Evolutionary conservation across 148 eudicot species (phyloP).

Genomic region (Euryodendron excelsum): DNA sequence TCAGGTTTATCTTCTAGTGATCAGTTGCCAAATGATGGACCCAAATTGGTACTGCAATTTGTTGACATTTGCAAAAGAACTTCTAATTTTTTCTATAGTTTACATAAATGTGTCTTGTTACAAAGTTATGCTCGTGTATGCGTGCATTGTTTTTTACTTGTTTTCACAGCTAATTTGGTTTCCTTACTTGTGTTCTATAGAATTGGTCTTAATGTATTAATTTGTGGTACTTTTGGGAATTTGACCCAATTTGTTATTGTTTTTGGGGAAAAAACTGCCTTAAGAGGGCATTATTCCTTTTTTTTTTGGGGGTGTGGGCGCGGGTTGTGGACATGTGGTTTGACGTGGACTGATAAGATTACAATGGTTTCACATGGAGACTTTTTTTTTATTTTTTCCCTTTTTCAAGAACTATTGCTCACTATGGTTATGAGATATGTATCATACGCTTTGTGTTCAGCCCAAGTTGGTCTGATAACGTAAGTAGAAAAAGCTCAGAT

Average conservation of each 20-base stretch:
- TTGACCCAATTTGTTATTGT: background rate
- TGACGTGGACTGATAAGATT: too few relatives aligned
- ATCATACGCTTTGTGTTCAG: too few relatives aligned
- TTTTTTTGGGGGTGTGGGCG: too few relatives aligned
- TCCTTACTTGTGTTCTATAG: too few relatives aligned
- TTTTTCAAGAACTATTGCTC: too few relatives aligned
- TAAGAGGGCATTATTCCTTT: background rate
- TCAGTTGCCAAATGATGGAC: conserved; percentile 53
- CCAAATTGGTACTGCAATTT: conserved; percentile 47
- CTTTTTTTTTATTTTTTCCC: too few relatives aligned
- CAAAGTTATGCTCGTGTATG: background rate
- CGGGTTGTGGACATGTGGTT: too few relatives aligned
- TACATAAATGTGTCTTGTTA: background rate
- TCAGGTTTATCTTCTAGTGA: conserved; percentile 69
- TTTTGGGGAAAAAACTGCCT: background rate
- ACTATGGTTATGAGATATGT: too few relatives aligned
- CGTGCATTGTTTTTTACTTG: background rate
- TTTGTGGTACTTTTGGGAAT: background rate
- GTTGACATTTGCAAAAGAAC: background rate
- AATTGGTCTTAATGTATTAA: background rate
- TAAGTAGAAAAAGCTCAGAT: too few relatives aligned
- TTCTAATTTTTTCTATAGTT: background rate
- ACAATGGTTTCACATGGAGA: too few relatives aligned
- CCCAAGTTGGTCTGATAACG: too few relatives aligned
- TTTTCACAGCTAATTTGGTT: too few relatives aligned